Evolutionary conservation across 345 rosid genomes (phyloP), one percentile per base, ranked within the genome.

Genomic region (Viola odorata): DNA sequence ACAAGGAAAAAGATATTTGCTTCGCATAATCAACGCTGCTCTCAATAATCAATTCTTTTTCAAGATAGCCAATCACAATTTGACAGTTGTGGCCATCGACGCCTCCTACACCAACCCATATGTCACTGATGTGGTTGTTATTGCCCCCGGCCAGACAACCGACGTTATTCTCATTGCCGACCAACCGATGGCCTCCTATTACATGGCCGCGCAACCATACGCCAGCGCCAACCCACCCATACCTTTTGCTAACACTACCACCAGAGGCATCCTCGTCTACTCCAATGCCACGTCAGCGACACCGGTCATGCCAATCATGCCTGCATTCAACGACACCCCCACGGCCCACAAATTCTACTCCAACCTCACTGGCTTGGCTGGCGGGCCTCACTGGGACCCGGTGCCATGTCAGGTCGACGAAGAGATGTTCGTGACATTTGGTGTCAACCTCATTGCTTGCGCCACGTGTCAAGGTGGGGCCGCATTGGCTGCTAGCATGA

Each of bases 11-110:
- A 81, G 75, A 23, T 92, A 92, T 71, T 69, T 92, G 12, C 73
- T 92, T 0, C 91, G 98, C 0, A 79, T 92, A 59, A 83, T 92
- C 80, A 89, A 90, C 66, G 96, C 95, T 75, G 98, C 98, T 53
- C 81, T 92, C 86, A 80, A 87, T 78, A 79, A 55, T 15, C 95
- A 80, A 53, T 64, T 87, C 32, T 92, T 92, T 77, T 92, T 81
- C 83, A 87, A 85, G 65, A 81, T 92, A 62, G 95, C 97, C 78
- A 81, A 80, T 65, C 98, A 92, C 73, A 81, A 70, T 15, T 12
- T 92, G 66, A 90, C 81, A 55, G 96, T 92, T 17, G 97, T 90
- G 5, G 95, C 77, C 5, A 66, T 78, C 0, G 98, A 92, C 45
- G 98, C 97, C 0, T 15, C 73, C 32, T 92, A 92, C 78, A 84